Base-by-base conservation (phyloP, 768 basidiomycete species). In the Kwoniella bestiolae region DNA sequence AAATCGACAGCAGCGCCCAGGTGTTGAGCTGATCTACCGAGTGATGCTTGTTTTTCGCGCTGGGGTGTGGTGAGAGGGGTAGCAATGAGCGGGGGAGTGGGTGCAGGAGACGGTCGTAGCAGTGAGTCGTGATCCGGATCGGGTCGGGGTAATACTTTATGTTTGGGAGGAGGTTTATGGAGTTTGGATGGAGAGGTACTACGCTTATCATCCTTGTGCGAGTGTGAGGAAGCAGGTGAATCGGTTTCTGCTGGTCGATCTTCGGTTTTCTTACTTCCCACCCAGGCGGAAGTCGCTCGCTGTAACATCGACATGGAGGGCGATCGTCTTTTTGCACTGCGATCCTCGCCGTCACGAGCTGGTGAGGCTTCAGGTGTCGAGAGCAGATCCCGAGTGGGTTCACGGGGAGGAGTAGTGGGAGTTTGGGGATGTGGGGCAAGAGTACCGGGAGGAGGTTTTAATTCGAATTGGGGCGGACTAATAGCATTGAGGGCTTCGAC, bases 271-370 rank as follows among this genome's bases (percentile, higher is more conserved):
- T 93, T 92, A 65, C 89, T 83, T 51, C 92, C 90, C 9, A 94
- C 90, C 50, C 80, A 70, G 9, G 91, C 92, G 0, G 92, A 95
- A 2, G 93, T 94, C 0, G 92, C 94, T 26, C 94, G 87, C 73
- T 97, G 94, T 86, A 98, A 91, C 79, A 98, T 96, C 74, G 90
- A 94, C 56, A 98, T 91, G 63, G 94, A 95, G 5, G 92, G 91
- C 2, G 92, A 88, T 16, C 94, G 85, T 26, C 81, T 83, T 78
- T 94, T 94, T 29, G 28, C 51, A 11, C 47, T 18, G 8, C 52
- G 52, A 14, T 55, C 52, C 11, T 61, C 60, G 32, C 57, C 53
- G n/a, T 51, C 44, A 21, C 56, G 46, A 23, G 49, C 59, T 3
- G 66, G 68, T 12, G 68, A 70, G 3, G 26, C 66, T 12, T 62